phyloP scores from a whole-genome alignment of 805 yeast genomes.

The Yamadazyma tumulicola region DNA sequence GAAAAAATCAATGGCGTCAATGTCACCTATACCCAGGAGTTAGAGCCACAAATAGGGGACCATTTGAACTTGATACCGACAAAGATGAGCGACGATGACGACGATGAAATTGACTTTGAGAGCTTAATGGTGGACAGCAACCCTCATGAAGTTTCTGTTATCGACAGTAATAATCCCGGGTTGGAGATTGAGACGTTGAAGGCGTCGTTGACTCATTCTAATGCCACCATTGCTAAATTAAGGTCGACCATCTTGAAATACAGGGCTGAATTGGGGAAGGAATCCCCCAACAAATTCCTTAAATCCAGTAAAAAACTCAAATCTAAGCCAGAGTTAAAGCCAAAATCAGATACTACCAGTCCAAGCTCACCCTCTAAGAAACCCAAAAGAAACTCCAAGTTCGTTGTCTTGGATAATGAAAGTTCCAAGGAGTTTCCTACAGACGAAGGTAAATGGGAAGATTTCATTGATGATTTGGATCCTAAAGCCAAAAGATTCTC shows the following conservation, averaged over 20 bases:
- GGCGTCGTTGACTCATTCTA: slow-evolving; percentile 62
- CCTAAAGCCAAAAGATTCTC: slow-evolving; percentile 20
- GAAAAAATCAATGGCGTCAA: neutral
- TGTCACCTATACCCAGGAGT: neutral
- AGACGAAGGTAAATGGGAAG: slow-evolving; percentile 35
- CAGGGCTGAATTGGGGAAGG: slow-evolving; percentile 19
- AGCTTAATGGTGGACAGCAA: slow-evolving; percentile 27
- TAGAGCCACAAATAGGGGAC: neutral
- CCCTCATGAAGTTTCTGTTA: slow-evolving; percentile 20
- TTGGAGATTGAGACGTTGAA: slow-evolving; percentile 65
- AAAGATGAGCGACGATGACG: slow-evolving; percentile 11
- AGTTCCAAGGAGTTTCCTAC: slow-evolving; percentile 11
- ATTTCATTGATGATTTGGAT: slow-evolving; percentile 27
- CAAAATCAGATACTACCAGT: slow-evolving; percentile 21
- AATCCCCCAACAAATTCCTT: slow-evolving; percentile 10
- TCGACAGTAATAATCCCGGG: slow-evolving; percentile 40
- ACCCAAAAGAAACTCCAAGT: slow-evolving; percentile 30
- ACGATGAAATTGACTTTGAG: slow-evolving; percentile 34
- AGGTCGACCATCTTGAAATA: slow-evolving; percentile 47
- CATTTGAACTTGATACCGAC: neutral
- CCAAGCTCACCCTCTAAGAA: slow-evolving; percentile 32
- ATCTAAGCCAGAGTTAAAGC: slow-evolving; percentile 8
- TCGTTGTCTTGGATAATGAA: slow-evolving; percentile 21
- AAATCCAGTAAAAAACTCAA: slow-evolving; percentile 12
- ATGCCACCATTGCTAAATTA: slow-evolving; percentile 57